phyloP scores from a whole-genome alignment of 352 stramenopile genomes.

The Phytophthora tubulina region DNA sequence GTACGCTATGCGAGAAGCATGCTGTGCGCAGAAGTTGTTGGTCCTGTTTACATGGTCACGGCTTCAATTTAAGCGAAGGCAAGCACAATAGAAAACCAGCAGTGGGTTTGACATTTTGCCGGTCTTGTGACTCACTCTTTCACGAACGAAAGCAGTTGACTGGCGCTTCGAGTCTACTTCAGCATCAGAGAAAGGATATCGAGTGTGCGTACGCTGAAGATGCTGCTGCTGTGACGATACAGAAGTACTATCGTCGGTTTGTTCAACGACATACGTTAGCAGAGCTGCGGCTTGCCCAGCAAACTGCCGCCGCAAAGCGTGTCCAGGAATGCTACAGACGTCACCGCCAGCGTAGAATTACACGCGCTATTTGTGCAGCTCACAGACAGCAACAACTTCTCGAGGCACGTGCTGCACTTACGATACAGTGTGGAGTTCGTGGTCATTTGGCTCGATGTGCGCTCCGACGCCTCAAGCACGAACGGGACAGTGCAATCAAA shows the following conservation, averaged over 20 bases:
- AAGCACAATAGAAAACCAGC: background rate
- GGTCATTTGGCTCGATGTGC: constrained; percentile 39
- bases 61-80: background rate
- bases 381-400: constrained; percentile 31
- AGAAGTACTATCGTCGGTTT: constrained; percentile 56
- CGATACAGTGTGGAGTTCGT: constrained; percentile 49
- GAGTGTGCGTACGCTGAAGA: constrained; percentile 37
- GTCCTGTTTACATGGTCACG: constrained; percentile 37
- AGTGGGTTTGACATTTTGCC: constrained; percentile 49
- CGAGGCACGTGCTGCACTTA: constrained; percentile 29
- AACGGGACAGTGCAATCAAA: constrained; percentile 39
- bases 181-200: constrained; percentile 38
- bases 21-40: constrained; percentile 55
- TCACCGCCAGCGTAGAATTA: constrained; percentile 49
- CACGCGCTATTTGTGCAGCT: constrained; percentile 41
- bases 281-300: constrained; percentile 24
- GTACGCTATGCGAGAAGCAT: constrained; percentile 50
- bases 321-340: constrained; percentile 54
- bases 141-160: constrained; percentile 33
- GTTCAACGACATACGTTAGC: constrained; percentile 49
- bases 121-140: constrained; percentile 53
- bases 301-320: constrained; percentile 35
- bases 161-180: constrained; percentile 8
- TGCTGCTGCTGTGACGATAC: constrained; percentile 48
- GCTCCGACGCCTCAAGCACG: constrained; percentile 8